phyloP scores from a whole-genome alignment of 2,329 filamentous ascomycete genomes.

The Gnomoniopsis sp. region DNA sequence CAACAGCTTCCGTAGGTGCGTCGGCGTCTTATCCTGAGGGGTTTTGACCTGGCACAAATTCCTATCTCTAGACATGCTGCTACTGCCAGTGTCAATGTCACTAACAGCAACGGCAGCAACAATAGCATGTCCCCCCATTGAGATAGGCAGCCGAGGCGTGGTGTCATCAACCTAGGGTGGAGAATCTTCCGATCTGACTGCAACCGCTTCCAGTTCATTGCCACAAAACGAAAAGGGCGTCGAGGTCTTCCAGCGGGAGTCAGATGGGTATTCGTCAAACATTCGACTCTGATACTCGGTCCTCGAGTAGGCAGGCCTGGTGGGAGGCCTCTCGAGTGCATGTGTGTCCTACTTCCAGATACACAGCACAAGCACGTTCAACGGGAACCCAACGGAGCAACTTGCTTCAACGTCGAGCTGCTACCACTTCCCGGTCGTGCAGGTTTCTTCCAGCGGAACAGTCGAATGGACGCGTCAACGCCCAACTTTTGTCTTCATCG shows the following conservation, averaged over 20 bases:
- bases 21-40: background rate
- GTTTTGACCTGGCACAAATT: background rate
- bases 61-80: background rate
- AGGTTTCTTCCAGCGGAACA: background rate
- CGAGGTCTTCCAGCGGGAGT: background rate
- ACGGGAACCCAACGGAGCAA: background rate
- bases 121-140: background rate
- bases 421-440: background rate
- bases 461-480: background rate
- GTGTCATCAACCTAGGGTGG: background rate
- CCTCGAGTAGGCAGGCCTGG: background rate
- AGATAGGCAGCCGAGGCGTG: background rate
- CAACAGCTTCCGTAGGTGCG: slow-evolving; percentile 7
- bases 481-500: background rate
- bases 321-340: background rate
- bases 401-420: background rate
- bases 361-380: background rate
- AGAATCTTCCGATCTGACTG: slow-evolving; percentile 1
- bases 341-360: background rate
- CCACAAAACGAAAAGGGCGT: background rate
- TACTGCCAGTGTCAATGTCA: background rate
- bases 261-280: background rate
- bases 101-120: background rate
- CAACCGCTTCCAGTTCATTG: slow-evolving; percentile 12
- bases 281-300: background rate